These are phyloP conservation scores for Astrothelium subdiscretum DNA, from an alignment of 495 filamentous ascomycete genomes.

Conservation along the genomic window DNA sequence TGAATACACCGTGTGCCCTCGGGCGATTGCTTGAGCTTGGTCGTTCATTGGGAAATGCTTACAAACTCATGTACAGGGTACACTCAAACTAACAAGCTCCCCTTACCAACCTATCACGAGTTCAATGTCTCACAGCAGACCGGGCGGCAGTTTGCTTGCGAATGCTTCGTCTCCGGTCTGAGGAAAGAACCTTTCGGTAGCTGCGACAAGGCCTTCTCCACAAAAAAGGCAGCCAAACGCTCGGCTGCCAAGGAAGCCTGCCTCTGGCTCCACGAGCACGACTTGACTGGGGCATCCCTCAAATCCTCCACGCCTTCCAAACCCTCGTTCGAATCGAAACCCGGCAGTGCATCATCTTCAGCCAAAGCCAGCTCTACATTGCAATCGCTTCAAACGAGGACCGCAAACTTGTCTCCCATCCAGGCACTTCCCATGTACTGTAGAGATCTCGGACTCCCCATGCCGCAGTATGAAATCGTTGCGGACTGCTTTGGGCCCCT, in stretches of 20 bases:
- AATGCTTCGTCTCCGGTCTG: not conserved
- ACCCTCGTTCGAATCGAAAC: no score
- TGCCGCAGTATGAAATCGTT: not conserved
- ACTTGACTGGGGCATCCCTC: no score
- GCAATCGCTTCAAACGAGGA: not conserved
- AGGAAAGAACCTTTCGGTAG: not conserved
- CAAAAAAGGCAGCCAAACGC: not conserved
- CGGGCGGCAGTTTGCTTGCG: not conserved
- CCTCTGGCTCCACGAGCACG: not conserved
- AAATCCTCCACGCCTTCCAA: not conserved
- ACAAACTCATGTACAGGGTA: no score
- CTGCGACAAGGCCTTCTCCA: not conserved
- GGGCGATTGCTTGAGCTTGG: not conserved
- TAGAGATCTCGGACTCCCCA: not conserved
- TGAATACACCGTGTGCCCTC: not conserved
- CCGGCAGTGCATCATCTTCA: not conserved
- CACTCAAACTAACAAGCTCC: not conserved
- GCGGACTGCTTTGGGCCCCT: not conserved
- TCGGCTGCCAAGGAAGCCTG: not conserved
- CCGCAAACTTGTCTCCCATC: not conserved
- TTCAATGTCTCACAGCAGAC: not conserved
- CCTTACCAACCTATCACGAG: not conserved
- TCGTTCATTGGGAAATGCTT: no score
- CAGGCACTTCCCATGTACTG: not conserved
- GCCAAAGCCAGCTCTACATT: no score